These are phyloP conservation scores for Penicillium sp. DNA, from an alignment of 2,329 filamentous ascomycete species.

Conservation along the genomic window DNA sequence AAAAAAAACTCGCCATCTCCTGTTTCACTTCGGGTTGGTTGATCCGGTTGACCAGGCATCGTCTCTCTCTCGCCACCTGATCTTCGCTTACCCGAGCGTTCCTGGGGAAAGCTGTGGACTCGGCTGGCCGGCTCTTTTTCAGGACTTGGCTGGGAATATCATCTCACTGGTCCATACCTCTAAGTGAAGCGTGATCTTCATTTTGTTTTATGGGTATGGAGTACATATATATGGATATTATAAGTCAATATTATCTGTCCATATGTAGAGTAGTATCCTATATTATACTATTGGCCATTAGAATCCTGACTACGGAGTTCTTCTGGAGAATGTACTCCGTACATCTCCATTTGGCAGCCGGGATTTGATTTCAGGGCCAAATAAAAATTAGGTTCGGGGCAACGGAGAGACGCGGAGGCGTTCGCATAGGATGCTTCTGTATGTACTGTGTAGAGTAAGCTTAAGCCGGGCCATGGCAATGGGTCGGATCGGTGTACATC, in stretches of 20 bases:
- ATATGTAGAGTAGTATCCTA: no score
- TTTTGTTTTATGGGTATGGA: neutral
- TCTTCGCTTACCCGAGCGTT: conserved; percentile 17
- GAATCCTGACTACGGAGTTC: neutral
- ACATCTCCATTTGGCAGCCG: conserved; percentile 1
- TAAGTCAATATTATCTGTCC: neutral
- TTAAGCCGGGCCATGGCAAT: conserved; percentile 16
- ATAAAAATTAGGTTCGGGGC: conserved; percentile 25
- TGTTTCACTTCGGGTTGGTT: conserved; percentile 15
- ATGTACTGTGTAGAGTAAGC: conserved; percentile 9
- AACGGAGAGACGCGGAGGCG: conserved; percentile 23
- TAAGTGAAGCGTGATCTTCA: neutral
- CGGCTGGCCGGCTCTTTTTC: conserved; percentile 5
- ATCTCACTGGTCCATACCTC: conserved; percentile 12
- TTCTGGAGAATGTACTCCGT: neutral
- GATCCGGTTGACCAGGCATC: conserved; percentile 22
- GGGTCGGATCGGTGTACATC: conserved; percentile 3
- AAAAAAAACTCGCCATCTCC: neutral
- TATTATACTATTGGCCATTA: neutral
- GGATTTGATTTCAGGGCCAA: neutral
- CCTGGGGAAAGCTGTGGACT: conserved; percentile 5
- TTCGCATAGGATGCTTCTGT: conserved; percentile 25
- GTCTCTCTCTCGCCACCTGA: conserved; percentile 21
- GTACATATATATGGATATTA: neutral
- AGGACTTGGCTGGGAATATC: conserved; percentile 5